Evolutionary conservation across 2,329 filamentous ascomycete species (phyloP).

Genomic region (Orbilia quercus): DNA sequence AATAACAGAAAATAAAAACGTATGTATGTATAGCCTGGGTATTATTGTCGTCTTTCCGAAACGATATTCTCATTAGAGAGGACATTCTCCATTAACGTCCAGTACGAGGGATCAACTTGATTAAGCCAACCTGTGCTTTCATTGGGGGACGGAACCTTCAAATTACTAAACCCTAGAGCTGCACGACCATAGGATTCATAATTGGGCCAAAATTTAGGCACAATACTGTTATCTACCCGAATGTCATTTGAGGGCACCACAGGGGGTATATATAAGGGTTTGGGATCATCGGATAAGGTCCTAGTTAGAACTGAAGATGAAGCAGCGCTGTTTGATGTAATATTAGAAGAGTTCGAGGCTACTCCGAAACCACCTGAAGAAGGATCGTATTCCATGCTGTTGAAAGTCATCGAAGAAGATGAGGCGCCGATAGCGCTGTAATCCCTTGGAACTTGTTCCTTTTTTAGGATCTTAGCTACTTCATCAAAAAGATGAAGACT

Average conservation of each 20-base stretch:
- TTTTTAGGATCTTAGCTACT: slow-evolving; percentile 57
- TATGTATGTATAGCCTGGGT: background rate
- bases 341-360: slow-evolving; percentile 15
- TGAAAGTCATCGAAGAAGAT: slow-evolving; percentile 11
- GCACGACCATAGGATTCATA: slow-evolving; percentile 42
- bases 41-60: slow-evolving; percentile 31
- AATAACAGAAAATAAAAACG: background rate
- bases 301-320: slow-evolving; percentile 23
- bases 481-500: slow-evolving; percentile 58
- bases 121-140: slow-evolving; percentile 42
- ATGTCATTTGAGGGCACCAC: slow-evolving; percentile 49
- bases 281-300: slow-evolving; percentile 18
- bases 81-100: slow-evolving; percentile 49
- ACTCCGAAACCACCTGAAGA: slow-evolving; percentile 15
- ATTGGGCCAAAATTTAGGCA: slow-evolving; percentile 52
- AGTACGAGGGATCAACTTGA: slow-evolving; percentile 50
- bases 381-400: slow-evolving; percentile 20
- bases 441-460: slow-evolving; percentile 10
- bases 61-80: slow-evolving; percentile 36
- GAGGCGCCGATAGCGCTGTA: slow-evolving; percentile 17
- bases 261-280: slow-evolving; percentile 31
- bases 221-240: slow-evolving; percentile 29
- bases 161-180: slow-evolving; percentile 37
- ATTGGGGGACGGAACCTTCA: slow-evolving; percentile 41
- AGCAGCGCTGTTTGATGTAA: slow-evolving; percentile 11